phyloP scores from a whole-genome alignment of 208 protist species.

The Wallacemonas sp. region DNA sequence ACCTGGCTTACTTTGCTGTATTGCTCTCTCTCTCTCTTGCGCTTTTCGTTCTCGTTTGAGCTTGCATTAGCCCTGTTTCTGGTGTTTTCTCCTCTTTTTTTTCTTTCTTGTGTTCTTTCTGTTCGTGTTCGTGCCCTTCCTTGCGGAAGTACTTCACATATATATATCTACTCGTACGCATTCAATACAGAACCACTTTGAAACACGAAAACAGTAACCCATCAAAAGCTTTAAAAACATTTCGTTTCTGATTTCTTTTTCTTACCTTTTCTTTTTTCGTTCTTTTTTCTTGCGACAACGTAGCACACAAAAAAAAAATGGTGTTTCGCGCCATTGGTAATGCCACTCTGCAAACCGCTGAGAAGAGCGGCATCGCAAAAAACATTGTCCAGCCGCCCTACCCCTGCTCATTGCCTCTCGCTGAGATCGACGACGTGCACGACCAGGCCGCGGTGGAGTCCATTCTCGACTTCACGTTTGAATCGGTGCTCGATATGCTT shows the following conservation, averaged over 20 bases:
- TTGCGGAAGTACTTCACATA: neutral
- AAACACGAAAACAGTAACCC: too few relatives aligned
- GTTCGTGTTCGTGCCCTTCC: neutral
- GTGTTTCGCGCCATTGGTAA: conserved; percentile 76
- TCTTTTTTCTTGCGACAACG: neutral
- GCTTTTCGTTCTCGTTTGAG: too few relatives aligned
- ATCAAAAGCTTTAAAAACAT: too few relatives aligned
- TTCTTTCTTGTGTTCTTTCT: conserved; percentile 3
- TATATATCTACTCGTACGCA: too few relatives aligned
- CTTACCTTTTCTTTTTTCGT: too few relatives aligned
- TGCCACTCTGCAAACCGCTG: conserved; percentile 71
- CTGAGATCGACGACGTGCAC: conserved; percentile 44
- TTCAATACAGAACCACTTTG: too few relatives aligned
- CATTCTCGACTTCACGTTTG: conserved; percentile 59
- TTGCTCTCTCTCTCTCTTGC: neutral
- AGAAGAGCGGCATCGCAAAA: conserved; percentile 72
- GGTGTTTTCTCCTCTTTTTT: conserved; percentile 7
- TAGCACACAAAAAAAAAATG: conserved; percentile 9
- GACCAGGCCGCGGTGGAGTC: conserved; percentile 42
- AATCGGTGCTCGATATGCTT: conserved; percentile 57
- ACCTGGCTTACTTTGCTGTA: neutral
- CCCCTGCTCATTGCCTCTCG: conserved; percentile 78
- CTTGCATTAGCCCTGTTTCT: neutral
- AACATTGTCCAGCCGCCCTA: conserved; percentile 81
- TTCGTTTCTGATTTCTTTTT: neutral